phyloP scores from a whole-genome alignment of 352 stramenopile species.

The Globisporangium cystogenes region DNA sequence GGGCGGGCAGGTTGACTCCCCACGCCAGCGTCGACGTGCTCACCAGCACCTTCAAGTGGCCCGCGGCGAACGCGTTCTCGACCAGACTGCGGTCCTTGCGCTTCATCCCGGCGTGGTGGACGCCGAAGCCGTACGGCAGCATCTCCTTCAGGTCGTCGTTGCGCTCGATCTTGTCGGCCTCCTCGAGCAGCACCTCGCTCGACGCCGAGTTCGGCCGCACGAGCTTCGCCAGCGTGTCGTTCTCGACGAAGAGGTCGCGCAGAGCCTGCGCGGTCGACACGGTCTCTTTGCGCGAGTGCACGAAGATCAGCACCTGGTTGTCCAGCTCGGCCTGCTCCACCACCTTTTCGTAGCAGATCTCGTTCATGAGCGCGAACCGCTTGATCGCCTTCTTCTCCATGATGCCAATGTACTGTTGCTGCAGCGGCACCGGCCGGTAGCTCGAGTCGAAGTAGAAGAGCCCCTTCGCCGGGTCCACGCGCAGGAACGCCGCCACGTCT shows the following conservation, averaged over 20 bases:
- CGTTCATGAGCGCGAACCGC: conserved; percentile 98
- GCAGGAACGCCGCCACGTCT: conserved; percentile 98
- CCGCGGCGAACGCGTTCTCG: conserved; percentile 98
- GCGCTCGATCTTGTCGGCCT: conserved; percentile 90
- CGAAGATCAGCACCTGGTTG: conserved; percentile 99
- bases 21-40: conserved; percentile 99
- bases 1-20: conserved; percentile 99
- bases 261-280: conserved; percentile 96
- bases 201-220: conserved; percentile 82
- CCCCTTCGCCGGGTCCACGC: conserved; percentile 96
- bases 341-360: conserved; percentile 99
- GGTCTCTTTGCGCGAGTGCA: conserved; percentile 98
- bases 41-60: conserved; percentile 96
- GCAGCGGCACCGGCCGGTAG: conserved; percentile 97
- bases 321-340: conserved; percentile 90
- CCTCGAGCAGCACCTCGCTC: conserved; percentile 91
- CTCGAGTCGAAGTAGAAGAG: conserved; percentile 99
- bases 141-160: conserved; percentile 98
- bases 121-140: conserved; percentile 97
- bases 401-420: conserved; percentile 99
- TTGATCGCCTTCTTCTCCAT: conserved; percentile 99
- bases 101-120: conserved; percentile 99
- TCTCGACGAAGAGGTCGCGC: conserved; percentile 93
- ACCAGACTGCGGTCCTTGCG: conserved; percentile 96
- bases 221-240: conserved; percentile 93